Percentiles rank a stretch among this genome's conserved stretches.
Evolutionary conservation across 176 grass and related monocot species (phyloP).

Genomic region (Rhynchospora pubera): DNA sequence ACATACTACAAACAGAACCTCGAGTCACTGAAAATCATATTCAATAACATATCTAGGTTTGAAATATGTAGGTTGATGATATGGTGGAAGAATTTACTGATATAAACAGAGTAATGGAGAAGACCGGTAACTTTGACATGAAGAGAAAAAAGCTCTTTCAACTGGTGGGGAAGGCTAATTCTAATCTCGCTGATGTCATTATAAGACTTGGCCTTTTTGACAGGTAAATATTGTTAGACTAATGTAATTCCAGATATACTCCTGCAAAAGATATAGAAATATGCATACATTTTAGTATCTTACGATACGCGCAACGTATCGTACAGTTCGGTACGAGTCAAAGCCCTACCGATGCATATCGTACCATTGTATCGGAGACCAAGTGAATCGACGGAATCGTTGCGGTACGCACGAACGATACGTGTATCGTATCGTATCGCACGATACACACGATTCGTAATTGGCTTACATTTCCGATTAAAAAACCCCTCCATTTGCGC

Average conservation of each 20-base stretch:
- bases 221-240: slow-evolving; percentile 32
- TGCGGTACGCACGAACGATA: too few species aligned
- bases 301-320: too few species aligned
- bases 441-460: too few species aligned
- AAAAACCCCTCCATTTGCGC: too few species aligned
- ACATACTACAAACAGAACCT: neutral
- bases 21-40: slow-evolving; percentile 1
- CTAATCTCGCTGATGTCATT: slow-evolving; percentile 83
- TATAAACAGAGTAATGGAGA: slow-evolving; percentile 90
- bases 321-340: too few species aligned
- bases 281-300: too few species aligned
- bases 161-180: slow-evolving; percentile 93
- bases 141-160: slow-evolving; percentile 97
- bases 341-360: too few species aligned
- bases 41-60: slow-evolving; percentile 14
- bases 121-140: slow-evolving; percentile 84
- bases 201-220: slow-evolving; percentile 95
- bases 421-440: too few species aligned
- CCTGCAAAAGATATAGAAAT: neutral
- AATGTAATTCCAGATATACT: neutral
- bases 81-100: slow-evolving; percentile 98
- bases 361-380: too few species aligned
- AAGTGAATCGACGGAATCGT: too few species aligned
- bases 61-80: slow-evolving; percentile 70
- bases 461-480: too few species aligned